Base-by-base conservation (phyloP, 495 filamentous ascomycete genomes). In the Elasticomyces elasticus region DNA sequence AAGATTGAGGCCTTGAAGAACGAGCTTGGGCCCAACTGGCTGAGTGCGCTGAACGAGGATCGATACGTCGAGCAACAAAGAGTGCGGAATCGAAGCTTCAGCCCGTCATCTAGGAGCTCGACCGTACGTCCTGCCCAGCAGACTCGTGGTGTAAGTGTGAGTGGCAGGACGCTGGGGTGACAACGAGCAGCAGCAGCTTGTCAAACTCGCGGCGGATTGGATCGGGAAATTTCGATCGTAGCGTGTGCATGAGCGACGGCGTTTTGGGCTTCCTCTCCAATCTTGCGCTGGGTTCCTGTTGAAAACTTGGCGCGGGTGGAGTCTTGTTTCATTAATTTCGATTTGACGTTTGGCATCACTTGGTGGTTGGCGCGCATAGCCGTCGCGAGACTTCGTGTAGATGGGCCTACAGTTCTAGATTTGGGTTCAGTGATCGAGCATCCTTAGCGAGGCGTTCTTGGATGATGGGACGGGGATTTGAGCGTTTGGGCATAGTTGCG, bases 1-100 rank as follows among this genome's bases (percentile, higher is more conserved):
- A 89, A 89, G 61, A 79, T 97, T 44, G 88, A 92, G 67, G 84
- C 84, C 12, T 70, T 95, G 17, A 84, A 86, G 38, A 83, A 82
- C 59, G 87, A 95, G 55, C 81, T 94, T 47, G 86, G 88, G 31
- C 84, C 79, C 56, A 82, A 80, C 45, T 98, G 94, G 78, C 76
- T 96, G 27, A 88, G 80, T 55, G 85, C 88, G 5, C 75, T 97
- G 42, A 83, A 82, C 52, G 92, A 95, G 58, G 84, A 88, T 26
- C 35, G 47, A 3, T 43, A 51, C 15, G 52, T 53, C 10, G 53
- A 56, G 40, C 52, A 60, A 49, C 52, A 51, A 28, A 26, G 25
- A 9, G 33, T 25, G 4, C n/a, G 45, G 15, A 30, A 49, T 17
- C 26, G 53, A 17, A 56, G 58, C 28, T 52, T 41, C 26, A 60